Base-by-base conservation (phyloP, 768 basidiomycete genomes). In the Coprinellus aureogranulatus region DNA sequence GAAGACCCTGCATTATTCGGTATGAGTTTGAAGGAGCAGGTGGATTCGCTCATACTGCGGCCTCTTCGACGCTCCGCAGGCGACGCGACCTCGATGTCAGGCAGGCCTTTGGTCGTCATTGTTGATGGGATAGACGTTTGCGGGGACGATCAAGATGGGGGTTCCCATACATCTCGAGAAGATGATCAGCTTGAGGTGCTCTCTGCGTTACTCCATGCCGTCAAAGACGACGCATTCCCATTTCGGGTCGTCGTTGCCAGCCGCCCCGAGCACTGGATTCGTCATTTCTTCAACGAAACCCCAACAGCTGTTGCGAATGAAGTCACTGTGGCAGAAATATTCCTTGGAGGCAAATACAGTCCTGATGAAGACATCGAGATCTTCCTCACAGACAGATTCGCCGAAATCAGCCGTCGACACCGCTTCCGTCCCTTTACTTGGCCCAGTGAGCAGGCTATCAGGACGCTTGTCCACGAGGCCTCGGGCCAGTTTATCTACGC, bases 121-220 rank as follows among this genome's bases (percentile, higher is more conserved):
- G 50, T 57, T 46, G 55, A 57, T 26, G 55, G 55, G 4, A 12
- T 57, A 8, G 55, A 57, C 18, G 55, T 49, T 16, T 57, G 55
- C 23, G 34, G 34, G 14, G 34, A 34, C 8, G 34, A 34, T 6
- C 34, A 14, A 34, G 6, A 34, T 14, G 23, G 50, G 3, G 37
- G 26, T 12, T 34, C 30, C 8, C 31, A 37, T 6, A 30, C 34
- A 11, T 34, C 34, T 6, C 6, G 34, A 34, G 8, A 34, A 14
- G 34, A 34, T 34, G 34, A 34, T 14, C 55, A 57, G 18, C 2
- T 11, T 8, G 55, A 48, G 28, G 20, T 57, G 1, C 34, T 57
- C 23, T 1, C 23, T 6, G 30, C 34, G 4, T 18, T 57, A 10
- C 11, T 23, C 10, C 16, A 49, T 2, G 30, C 44, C 9, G 9